These are phyloP conservation scores for Cryptococcus sp. DNA, from an alignment of 1,284 basidiomycete species.

Conservation along the genomic window DNA sequence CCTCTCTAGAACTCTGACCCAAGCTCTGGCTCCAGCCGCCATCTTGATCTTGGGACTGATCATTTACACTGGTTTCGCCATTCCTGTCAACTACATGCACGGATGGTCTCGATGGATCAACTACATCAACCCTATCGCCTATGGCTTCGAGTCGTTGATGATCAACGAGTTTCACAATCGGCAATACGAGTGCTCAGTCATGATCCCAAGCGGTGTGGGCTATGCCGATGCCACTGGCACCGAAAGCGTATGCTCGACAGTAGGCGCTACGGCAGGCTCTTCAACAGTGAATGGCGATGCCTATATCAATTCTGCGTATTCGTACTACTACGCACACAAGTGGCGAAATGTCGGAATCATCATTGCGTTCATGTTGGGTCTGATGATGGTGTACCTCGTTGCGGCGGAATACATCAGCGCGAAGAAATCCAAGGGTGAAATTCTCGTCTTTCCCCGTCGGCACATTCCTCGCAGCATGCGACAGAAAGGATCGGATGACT, in stretches of 20 bases:
- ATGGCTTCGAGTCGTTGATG: slow-evolving; percentile 56
- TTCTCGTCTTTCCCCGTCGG: slow-evolving; percentile 57
- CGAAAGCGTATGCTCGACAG: slow-evolving; percentile 53
- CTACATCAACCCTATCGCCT: slow-evolving; percentile 56
- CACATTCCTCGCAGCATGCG: slow-evolving; percentile 47
- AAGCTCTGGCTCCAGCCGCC: slow-evolving; percentile 48
- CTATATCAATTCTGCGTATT: slow-evolving; percentile 64
- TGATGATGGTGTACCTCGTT: slow-evolving; percentile 58
- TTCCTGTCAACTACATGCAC: slow-evolving; percentile 51
- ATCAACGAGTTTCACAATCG: slow-evolving; percentile 57
- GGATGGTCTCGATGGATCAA: slow-evolving; percentile 58
- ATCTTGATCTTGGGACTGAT: slow-evolving; percentile 56
- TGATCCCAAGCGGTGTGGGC: slow-evolving; percentile 42
- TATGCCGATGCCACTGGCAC: slow-evolving; percentile 43
- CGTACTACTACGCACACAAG: slow-evolving; percentile 63
- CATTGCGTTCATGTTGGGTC: slow-evolving; percentile 59
- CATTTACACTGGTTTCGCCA: slow-evolving; percentile 57
- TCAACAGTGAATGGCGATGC: slow-evolving; percentile 54
- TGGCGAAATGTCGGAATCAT: slow-evolving; percentile 69
- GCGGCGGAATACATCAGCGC: slow-evolving; percentile 60
- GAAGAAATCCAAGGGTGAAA: slow-evolving; percentile 57
- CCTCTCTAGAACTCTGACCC: slow-evolving; percentile 50
- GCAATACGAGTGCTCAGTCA: slow-evolving; percentile 49
- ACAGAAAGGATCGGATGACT: slow-evolving; percentile 16
- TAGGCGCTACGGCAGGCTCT: slow-evolving; percentile 53